Conservation (phyloP, 2,329 filamentous ascomycete species). For the Diaporthe citri region DNA sequence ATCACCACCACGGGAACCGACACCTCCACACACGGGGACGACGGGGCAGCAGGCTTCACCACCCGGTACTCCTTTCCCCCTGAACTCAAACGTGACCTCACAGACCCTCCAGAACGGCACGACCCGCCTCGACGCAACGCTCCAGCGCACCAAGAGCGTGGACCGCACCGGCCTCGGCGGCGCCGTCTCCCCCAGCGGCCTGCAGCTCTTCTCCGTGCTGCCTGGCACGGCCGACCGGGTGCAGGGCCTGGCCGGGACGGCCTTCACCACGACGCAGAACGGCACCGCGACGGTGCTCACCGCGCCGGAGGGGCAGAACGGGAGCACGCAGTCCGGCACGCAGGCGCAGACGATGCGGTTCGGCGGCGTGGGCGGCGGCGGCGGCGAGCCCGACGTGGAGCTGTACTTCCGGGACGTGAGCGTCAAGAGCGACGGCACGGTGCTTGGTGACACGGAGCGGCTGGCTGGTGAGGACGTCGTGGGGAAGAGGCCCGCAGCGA, state of each 20-base stretch:
- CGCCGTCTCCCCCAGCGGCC: constrained; percentile 66
- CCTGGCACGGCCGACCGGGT: constrained; percentile 43
- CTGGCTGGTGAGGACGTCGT: constrained; percentile 16
- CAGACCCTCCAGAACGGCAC: constrained; percentile 27
- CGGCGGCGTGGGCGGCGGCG: constrained; percentile 46
- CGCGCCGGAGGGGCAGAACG: constrained; percentile 53
- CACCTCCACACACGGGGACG: constrained; percentile 35
- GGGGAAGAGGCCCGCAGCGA: constrained; percentile 22
- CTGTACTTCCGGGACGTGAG: constrained; percentile 70
- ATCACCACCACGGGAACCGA: constrained; percentile 49
- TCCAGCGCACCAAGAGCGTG: constrained; percentile 56
- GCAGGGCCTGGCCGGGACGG: constrained; percentile 49
- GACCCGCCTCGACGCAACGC: constrained; percentile 32
- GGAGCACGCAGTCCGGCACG: constrained; percentile 64
- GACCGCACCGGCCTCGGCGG: constrained; percentile 52
- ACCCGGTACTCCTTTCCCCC: constrained; percentile 70
- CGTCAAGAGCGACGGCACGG: constrained; percentile 21
- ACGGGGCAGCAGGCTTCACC: constrained; percentile 46
- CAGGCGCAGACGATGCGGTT: constrained; percentile 70
- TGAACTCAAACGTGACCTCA: constrained; percentile 62
- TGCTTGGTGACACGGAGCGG: constrained; percentile 31
- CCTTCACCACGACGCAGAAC: constrained; percentile 65
- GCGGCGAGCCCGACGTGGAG: constrained; percentile 48
- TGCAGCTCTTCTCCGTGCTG: constrained; percentile 65
- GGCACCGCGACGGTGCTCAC: constrained; percentile 68